Evolutionary conservation across 108 stramenopile genomes (phyloP).

Genomic region (Ochromonas danica): DNA sequence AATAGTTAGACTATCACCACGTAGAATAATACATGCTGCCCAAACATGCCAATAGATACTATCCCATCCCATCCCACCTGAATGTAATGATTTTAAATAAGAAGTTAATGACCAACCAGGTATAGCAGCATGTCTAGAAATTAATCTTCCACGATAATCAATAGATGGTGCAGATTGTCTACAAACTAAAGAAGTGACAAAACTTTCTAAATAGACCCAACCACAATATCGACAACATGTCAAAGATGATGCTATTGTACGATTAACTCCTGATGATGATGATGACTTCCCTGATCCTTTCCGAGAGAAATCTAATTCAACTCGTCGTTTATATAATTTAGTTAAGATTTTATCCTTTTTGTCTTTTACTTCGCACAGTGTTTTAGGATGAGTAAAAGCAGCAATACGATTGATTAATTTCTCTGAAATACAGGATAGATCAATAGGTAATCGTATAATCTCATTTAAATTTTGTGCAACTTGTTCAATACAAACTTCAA

Average conservation of each 20-base stretch:
- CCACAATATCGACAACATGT: conserved; percentile 28
- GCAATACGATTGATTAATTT: conserved; percentile 44
- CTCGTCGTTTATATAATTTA: conserved; percentile 51
- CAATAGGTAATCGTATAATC: conserved; percentile 54
- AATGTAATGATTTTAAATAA: conserved; percentile 27
- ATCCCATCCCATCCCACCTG: conserved; percentile 34
- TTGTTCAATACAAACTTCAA: conserved; percentile 50
- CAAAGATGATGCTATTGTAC: conserved; percentile 26
- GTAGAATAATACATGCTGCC: conserved; percentile 32
- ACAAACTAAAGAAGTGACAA: background rate
- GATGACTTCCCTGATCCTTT: background rate
- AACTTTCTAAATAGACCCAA: conserved; percentile 23
- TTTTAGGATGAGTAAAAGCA: conserved; percentile 33
- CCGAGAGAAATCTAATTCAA: conserved; percentile 50
- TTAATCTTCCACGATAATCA: conserved; percentile 2
- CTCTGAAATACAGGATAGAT: conserved; percentile 53
- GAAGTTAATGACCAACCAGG: conserved; percentile 32
- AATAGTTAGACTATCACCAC: background rate
- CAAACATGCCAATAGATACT: conserved; percentile 35
- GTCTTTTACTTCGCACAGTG: conserved; percentile 47
- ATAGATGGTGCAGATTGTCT: conserved; percentile 4
- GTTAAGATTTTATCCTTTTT: conserved; percentile 54
- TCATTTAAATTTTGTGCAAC: conserved; percentile 49
- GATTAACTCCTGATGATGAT: background rate
- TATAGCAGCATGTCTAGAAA: conserved; percentile 8